These are phyloP conservation scores for Entonaema liquescens DNA, from an alignment of 495 filamentous ascomycete genomes.

Conservation along the genomic window DNA sequence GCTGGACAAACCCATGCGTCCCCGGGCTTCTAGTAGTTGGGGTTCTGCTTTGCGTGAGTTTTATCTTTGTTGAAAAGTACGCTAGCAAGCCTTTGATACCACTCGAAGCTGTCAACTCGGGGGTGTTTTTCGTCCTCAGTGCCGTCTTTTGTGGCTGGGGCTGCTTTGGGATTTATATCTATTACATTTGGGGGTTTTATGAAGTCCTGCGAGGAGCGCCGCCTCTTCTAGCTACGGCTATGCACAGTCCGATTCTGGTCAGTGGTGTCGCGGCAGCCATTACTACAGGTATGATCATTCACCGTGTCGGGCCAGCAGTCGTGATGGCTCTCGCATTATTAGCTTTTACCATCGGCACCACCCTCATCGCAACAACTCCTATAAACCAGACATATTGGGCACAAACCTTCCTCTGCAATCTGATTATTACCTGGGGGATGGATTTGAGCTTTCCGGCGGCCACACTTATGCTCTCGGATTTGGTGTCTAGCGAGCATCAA, in stretches of 20 bases:
- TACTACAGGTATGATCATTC: slow-evolving; percentile 59
- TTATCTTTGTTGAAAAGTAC: slow-evolving; percentile 61
- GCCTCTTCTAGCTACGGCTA: slow-evolving; percentile 60
- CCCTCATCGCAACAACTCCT: slow-evolving; percentile 60
- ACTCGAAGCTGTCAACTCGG: slow-evolving; percentile 57
- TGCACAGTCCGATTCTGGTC: slow-evolving; percentile 58
- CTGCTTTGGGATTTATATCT: slow-evolving; percentile 69
- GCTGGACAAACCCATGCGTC: slow-evolving; percentile 65
- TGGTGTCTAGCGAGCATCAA: slow-evolving; percentile 56
- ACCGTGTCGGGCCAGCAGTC: slow-evolving; percentile 54
- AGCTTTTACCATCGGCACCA: slow-evolving; percentile 58
- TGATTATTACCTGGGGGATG: slow-evolving; percentile 66
- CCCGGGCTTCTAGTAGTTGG: slow-evolving; percentile 64
- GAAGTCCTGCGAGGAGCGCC: slow-evolving; percentile 59
- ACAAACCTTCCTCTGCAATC: slow-evolving; percentile 58
- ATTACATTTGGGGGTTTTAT: slow-evolving; percentile 66
- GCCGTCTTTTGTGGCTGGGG: slow-evolving; percentile 69
- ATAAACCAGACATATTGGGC: slow-evolving; percentile 58
- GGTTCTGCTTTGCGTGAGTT: slow-evolving; percentile 58
- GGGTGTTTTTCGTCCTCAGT: slow-evolving; percentile 63
- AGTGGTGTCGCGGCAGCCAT: slow-evolving; percentile 64
- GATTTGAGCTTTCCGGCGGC: slow-evolving; percentile 55
- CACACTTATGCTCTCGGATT: slow-evolving; percentile 55
- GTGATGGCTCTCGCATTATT: slow-evolving; percentile 63
- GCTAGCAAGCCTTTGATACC: slow-evolving; percentile 65